A percentile compares a stretch with the other conserved stretches of the same genome.
Evolutionary conservation across 768 basidiomycete species (phyloP).

Genomic region (Hirschioporus abietinus): DNA sequence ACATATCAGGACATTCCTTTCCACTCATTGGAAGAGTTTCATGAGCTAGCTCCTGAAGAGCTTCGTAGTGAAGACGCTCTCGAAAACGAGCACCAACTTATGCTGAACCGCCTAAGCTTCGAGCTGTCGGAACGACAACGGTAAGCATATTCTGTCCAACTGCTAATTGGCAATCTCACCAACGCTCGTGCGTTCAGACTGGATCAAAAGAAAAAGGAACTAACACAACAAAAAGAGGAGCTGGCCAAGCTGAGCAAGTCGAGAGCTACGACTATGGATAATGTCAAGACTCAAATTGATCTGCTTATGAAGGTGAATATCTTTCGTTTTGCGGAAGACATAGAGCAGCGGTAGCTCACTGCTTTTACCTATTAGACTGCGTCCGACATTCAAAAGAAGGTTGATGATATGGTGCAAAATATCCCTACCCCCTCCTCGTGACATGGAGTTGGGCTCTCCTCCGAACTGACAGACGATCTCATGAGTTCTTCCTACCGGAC

Average conservation of each 20-base stretch:
- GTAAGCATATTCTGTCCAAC: slow-evolving; percentile 32
- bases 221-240: slow-evolving; percentile 66
- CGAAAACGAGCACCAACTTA: slow-evolving; percentile 72
- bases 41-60: slow-evolving; percentile 61
- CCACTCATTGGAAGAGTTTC: slow-evolving; percentile 65
- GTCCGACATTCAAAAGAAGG: slow-evolving; percentile 68
- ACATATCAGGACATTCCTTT: slow-evolving; percentile 85
- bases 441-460: background rate
- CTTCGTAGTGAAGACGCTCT: slow-evolving; percentile 56
- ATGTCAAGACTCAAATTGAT: slow-evolving; percentile 74
- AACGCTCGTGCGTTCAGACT: slow-evolving; percentile 41
- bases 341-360: background rate
- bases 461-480: too few species aligned
- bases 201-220: slow-evolving; percentile 64
- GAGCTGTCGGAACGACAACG: slow-evolving; percentile 86
- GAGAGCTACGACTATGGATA: slow-evolving; percentile 70
- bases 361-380: slow-evolving; percentile 44
- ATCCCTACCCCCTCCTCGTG: background rate
- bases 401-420: slow-evolving; percentile 52
- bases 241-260: slow-evolving; percentile 74
- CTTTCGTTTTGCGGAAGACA: background rate
- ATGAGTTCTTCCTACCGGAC: background rate
- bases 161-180: slow-evolving; percentile 8
- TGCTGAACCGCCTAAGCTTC: slow-evolving; percentile 83
- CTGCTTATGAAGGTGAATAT: slow-evolving; percentile 59